Percentiles rank a stretch among this genome's conserved stretches.
Conservation (phyloP, 225 moss, liverwort and hornwort genomes). For the Pseudisothecium myosuroides region DNA sequence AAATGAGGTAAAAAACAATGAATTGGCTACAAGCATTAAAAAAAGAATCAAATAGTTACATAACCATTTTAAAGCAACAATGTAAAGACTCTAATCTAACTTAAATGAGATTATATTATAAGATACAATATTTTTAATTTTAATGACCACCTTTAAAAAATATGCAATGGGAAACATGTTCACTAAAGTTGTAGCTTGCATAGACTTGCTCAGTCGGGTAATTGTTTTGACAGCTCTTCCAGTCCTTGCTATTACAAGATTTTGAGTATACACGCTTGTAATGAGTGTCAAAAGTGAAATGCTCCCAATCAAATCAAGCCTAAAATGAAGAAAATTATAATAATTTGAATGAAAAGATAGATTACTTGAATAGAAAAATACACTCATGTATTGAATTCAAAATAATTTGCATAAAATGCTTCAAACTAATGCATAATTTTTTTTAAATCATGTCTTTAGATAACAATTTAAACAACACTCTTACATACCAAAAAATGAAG, state of each 20-base stretch:
- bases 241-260: constrained; percentile 76
- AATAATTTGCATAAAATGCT: neutral
- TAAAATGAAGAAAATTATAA: neutral
- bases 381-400: neutral
- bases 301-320: constrained; percentile 90
- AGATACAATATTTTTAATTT: neutral
- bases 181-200: constrained; percentile 64
- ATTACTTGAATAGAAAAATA: neutral
- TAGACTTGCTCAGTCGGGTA: constrained; percentile 69
- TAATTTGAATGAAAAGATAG: neutral
- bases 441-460: neutral
- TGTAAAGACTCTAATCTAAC: neutral
- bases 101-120: neutral
- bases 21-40: neutral
- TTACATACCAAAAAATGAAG: constrained; percentile 79
- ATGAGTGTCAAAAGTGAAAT: constrained; percentile 64
- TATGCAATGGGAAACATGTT: constrained; percentile 49
- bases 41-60: neutral
- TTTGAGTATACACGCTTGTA: constrained; percentile 49
- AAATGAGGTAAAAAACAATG: neutral
- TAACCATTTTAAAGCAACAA: neutral
- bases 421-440: neutral
- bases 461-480: neutral
- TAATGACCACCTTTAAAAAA: constrained; percentile 36
- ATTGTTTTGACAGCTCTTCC: constrained; percentile 72